These are phyloP conservation scores for Apiospora rasikravindrae DNA, from an alignment of 2,329 filamentous ascomycete genomes.

Conservation along the genomic window DNA sequence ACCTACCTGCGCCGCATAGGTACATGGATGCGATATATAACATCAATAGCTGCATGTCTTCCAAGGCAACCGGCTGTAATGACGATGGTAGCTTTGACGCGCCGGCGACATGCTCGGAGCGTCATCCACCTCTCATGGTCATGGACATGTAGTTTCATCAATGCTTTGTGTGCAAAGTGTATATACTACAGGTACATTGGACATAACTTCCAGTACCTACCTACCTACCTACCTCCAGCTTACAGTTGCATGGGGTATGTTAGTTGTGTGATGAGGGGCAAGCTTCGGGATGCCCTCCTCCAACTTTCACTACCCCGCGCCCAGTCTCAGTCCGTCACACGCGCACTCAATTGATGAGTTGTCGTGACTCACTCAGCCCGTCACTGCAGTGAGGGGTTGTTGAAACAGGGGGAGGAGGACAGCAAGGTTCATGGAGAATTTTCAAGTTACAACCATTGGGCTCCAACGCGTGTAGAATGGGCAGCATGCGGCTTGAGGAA, in stretches of 20 bases:
- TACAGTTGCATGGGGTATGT: background rate
- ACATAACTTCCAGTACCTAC: background rate
- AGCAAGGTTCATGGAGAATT: background rate
- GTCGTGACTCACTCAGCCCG: background rate
- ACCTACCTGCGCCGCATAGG: background rate
- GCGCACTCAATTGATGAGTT: conserved; percentile 4
- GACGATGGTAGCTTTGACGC: background rate
- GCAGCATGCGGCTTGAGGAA: no score
- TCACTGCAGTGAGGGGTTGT: background rate
- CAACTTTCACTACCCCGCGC: conserved; percentile 2
- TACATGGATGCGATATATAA: background rate
- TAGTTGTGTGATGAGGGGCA: conserved; percentile 1
- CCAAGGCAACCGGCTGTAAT: conserved; percentile 6
- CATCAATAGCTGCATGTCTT: background rate
- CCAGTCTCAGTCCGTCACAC: background rate
- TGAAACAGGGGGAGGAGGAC: background rate
- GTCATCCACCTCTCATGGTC: background rate
- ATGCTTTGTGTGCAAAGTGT: background rate
- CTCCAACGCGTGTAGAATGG: background rate
- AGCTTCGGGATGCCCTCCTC: background rate
- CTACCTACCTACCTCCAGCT: no score
- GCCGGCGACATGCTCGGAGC: conserved; percentile 2
- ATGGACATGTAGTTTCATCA: background rate
- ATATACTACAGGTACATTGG: background rate
- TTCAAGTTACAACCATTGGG: background rate